Conservation (phyloP, 2,329 filamentous ascomycete genomes). For the Kalaharituber pfeilii region DNA sequence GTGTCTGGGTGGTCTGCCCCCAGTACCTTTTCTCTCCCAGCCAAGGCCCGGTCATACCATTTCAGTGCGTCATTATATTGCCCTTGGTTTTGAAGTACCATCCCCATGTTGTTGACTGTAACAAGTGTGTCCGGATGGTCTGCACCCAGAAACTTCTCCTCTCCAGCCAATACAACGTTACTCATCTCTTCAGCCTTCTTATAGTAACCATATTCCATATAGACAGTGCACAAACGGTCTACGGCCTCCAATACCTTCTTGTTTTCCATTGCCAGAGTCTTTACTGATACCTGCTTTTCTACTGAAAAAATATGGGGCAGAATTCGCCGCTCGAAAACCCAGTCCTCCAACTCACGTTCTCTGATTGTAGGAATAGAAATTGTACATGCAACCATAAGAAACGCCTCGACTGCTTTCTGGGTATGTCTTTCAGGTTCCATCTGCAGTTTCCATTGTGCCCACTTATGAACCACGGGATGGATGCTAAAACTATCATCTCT, state of each 20-base stretch:
- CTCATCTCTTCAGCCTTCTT: constrained; percentile 7
- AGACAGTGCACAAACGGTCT: constrained; percentile 6
- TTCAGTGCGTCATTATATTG: no score
- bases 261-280: background rate
- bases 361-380: background rate
- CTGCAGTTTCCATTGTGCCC: constrained; percentile 11
- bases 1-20: no score
- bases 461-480: constrained; percentile 15
- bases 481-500: constrained; percentile 4
- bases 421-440: background rate
- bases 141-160: constrained; percentile 5
- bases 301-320: constrained; percentile 2
- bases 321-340: constrained; percentile 4
- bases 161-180: background rate
- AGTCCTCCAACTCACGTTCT: constrained; percentile 4
- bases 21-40: background rate
- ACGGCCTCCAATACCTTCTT: constrained; percentile 4
- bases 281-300: background rate
- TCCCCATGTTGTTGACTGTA: constrained; percentile 7
- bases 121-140: constrained; percentile 7
- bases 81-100: no score
- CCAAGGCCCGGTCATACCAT: no score
- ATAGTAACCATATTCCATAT: constrained; percentile 1
- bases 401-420: background rate
- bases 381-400: constrained; percentile 2